Conservation (phyloP, 2,329 filamentous ascomycete species). For the Diaporthe eres region DNA sequence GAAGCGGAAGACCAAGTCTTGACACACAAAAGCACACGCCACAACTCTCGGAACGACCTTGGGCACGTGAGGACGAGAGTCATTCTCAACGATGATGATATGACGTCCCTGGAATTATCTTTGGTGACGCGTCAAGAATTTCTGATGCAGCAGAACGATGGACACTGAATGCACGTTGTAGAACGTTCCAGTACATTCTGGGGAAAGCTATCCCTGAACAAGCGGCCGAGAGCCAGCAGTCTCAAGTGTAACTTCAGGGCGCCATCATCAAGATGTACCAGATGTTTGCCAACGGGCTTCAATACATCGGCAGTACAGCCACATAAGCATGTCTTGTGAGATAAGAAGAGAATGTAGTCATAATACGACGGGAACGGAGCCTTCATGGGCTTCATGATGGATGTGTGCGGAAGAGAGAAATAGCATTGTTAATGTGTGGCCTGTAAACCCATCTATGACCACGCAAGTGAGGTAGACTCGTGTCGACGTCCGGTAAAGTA, state of each 20-base stretch:
- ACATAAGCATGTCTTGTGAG: background rate
- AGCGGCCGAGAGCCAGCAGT: background rate
- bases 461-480: too few relatives aligned
- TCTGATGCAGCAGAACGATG: background rate
- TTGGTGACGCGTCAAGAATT: background rate
- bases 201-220: background rate
- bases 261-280: background rate
- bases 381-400: background rate
- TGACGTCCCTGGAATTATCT: background rate
- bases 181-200: background rate
- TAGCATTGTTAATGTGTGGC: too few relatives aligned
- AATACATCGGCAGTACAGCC: background rate
- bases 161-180: background rate
- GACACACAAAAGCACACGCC: background rate
- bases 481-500: background rate
- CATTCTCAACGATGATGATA: background rate
- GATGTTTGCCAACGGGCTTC: background rate
- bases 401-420: background rate
- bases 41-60: background rate
- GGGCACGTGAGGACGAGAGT: background rate
- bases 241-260: background rate
- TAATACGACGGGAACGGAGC: background rate
- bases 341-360: background rate
- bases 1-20: background rate
- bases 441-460: too few relatives aligned